phyloP scores from a whole-genome alignment of 2,329 filamentous ascomycete species.

The Domatiomyces globalis region DNA sequence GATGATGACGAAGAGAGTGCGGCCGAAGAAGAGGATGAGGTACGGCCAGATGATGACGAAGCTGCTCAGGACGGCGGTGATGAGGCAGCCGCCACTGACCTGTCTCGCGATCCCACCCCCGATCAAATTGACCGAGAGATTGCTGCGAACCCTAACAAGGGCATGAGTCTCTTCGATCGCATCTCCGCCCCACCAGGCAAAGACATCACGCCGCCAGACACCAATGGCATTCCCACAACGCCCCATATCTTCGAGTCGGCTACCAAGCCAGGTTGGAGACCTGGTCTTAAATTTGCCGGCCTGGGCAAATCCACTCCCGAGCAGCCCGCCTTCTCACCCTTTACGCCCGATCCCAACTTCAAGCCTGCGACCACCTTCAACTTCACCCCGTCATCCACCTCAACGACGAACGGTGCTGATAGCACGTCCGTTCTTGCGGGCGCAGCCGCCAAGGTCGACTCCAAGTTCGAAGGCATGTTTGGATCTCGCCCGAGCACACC shows the following conservation, averaged over 20 bases:
- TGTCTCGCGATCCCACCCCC: background rate
- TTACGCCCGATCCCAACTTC: conserved; percentile 10
- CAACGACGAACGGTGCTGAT: conserved; percentile 4
- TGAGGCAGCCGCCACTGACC: conserved; percentile 1
- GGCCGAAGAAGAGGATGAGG: conserved; percentile 10
- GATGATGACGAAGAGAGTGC: conserved; percentile 7
- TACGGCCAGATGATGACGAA: conserved; percentile 7
- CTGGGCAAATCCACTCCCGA: conserved; percentile 18
- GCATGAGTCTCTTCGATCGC: conserved; percentile 16
- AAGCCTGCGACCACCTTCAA: conserved; percentile 15
- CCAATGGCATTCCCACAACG: background rate
- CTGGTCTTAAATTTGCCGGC: conserved; percentile 27
- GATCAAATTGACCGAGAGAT: background rate
- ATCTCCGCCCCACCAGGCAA: conserved; percentile 12
- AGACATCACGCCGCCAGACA: conserved; percentile 2
- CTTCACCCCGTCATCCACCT: conserved; percentile 12
- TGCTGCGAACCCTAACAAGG: conserved; percentile 6
- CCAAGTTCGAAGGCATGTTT: conserved; percentile 21
- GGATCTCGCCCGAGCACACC: conserved; percentile 18
- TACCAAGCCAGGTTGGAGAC: conserved; percentile 19
- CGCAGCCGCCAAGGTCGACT: conserved; percentile 8
- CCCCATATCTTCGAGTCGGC: conserved; percentile 21
- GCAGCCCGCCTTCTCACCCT: conserved; percentile 10
- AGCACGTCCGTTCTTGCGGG: conserved; percentile 15
- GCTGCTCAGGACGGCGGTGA: conserved; percentile 11